These are phyloP conservation scores for Ogataea trehalophila DNA, from an alignment of 805 yeast species.

Conservation along the genomic window DNA sequence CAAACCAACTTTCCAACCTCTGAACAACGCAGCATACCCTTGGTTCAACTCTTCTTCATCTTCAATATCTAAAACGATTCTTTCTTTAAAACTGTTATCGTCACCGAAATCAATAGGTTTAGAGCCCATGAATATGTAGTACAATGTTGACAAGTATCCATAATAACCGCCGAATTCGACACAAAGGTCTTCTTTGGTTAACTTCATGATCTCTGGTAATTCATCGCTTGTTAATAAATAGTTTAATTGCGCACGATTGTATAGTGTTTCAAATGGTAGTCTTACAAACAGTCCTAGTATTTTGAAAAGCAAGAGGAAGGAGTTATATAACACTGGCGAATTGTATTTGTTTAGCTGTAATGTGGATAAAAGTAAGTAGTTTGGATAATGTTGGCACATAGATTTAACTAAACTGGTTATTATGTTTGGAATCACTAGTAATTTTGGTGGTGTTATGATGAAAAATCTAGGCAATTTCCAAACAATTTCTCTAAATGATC, in stretches of 20 bases:
- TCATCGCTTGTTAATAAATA: constrained; percentile 41
- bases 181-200: constrained; percentile 47
- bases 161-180: constrained; percentile 53
- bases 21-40: constrained; percentile 53
- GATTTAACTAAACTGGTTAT: constrained; percentile 26
- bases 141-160: constrained; percentile 52
- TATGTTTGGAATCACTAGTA: constrained; percentile 62
- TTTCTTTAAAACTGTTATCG: constrained; percentile 16
- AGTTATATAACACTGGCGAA: constrained; percentile 55
- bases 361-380: constrained; percentile 57
- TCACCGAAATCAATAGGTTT: constrained; percentile 24
- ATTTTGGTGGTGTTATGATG: constrained; percentile 47
- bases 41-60: constrained; percentile 37
- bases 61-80: constrained; percentile 24
- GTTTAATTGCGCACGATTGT: constrained; percentile 77
- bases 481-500: constrained; percentile 73
- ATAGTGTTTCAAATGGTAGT: constrained; percentile 82
- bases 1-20: constrained; percentile 91
- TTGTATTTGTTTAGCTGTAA: constrained; percentile 63
- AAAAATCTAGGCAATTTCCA: constrained; percentile 40
- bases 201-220: constrained; percentile 39
- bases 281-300: constrained; percentile 66
- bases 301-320: constrained; percentile 56
- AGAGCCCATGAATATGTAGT: constrained; percentile 39
- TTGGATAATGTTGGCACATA: constrained; percentile 28